Evolutionary conservation across 257 asterid genomes (phyloP).

Genomic region (Nicotiana undulata): DNA sequence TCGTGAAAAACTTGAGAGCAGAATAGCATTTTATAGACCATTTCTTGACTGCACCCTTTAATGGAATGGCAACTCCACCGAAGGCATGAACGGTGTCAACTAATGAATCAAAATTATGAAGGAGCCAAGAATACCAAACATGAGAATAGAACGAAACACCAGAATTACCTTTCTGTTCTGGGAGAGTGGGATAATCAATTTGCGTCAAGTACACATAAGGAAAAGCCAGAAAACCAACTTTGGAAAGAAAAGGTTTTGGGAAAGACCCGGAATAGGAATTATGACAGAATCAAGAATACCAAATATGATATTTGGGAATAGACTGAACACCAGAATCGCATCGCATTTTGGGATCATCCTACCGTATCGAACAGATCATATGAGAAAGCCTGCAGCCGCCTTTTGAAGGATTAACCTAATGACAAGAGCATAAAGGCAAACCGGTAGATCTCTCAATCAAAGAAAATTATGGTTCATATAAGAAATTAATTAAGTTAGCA

Average conservation of each 20-base stretch:
- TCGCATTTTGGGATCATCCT: not conserved
- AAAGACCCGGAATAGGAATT: not conserved
- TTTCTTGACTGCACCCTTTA: not conserved
- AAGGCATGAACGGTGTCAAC: not conserved
- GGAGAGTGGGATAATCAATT: not conserved
- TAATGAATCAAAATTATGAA: not conserved
- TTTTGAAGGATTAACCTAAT: not conserved
- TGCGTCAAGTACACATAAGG: not conserved
- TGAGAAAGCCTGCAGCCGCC: not conserved
- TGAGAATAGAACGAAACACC: not conserved
- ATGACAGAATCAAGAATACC: not conserved
- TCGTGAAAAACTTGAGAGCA: not conserved
- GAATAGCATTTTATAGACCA: not conserved
- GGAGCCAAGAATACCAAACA: not conserved
- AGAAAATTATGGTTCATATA: not conserved
- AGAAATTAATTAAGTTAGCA: not conserved
- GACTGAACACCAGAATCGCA: not conserved
- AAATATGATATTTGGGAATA: not conserved
- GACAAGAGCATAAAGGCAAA: not conserved
- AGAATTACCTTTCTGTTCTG: not conserved
- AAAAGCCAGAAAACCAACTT: not conserved
- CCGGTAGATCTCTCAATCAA: not conserved
- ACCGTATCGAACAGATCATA: not conserved
- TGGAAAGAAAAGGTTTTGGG: not conserved
- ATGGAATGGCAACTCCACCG: not conserved